Base-by-base conservation (phyloP, 495 filamentous ascomycete genomes). In the Aspergillus sclerotiicarbonarius region DNA sequence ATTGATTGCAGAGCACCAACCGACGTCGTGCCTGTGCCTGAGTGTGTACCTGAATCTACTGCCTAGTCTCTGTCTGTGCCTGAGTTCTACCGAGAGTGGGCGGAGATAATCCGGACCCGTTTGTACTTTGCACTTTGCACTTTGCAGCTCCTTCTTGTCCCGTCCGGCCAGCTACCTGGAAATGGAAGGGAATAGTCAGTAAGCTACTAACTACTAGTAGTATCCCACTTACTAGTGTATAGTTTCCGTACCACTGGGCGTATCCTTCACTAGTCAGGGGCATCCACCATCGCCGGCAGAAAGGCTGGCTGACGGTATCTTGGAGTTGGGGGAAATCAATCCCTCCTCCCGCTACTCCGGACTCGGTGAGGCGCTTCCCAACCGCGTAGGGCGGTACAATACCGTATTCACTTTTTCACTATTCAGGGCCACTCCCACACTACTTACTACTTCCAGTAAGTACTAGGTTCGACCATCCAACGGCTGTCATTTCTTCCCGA, bases 261-360 rank as follows among this genome's bases (percentile, higher is more conserved):
- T 20, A 7, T 44, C 49, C 2, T 3, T 48, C 37, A 6, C 45
- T 61, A 61, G 53, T 61, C 54, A 61, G 59, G 59, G 59, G 59
- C 39, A 61, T 44, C 49, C 53, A 54, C 53, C 39, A 44, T 21
- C 29, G 16, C 16, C 18, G 10, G 37, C 37, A 12, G 37, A 2
- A 12, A 15, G 37, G 37, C 37, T 41, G 9, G 37, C 13, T 41
- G 37, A 41, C 37, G 13, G n/a, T n/a, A n/a, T n/a, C n/a, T n/a
- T n/a, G n/a, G 25, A 25, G 2, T 5, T 25, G 25, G 25, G 25
- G 25, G 25, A 25, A 25, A n/a, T n/a, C n/a, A 25, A 25, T 25
- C 25, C 25, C 2, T 25, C 25, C 25, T 25, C n/a, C 37, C 37
- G 33, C 33, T 9, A 35, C 33, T 9, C 33, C 33, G 33, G 9